Percentiles rank a stretch among this genome's conserved stretches.
phyloP scores from a whole-genome alignment of 345 rosid species.

The Acer negundo region DNA sequence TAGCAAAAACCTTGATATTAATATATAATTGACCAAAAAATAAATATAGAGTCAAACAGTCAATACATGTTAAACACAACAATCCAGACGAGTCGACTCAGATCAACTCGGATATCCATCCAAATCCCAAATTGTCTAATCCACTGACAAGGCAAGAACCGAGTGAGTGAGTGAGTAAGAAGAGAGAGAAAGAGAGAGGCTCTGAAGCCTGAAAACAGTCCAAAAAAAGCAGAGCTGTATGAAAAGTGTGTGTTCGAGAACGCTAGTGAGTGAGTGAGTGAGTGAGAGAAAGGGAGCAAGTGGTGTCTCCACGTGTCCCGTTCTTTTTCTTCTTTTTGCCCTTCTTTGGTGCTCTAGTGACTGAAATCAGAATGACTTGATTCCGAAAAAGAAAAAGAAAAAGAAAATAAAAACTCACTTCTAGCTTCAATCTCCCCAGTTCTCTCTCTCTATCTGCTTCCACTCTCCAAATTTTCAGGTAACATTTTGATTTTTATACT shows the following conservation, averaged over 20 bases:
- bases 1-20: too few species aligned
- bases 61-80: neutral
- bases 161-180: too few species aligned
- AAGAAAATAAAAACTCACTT: neutral
- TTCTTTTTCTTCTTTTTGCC: neutral
- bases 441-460: neutral
- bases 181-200: neutral
- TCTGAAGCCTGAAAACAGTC: slow-evolving; percentile 9
- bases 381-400: neutral
- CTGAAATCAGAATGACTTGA: slow-evolving; percentile 1
- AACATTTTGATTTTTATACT: neutral
- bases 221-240: slow-evolving; percentile 5
- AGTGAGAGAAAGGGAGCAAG: neutral
- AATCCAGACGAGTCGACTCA: slow-evolving; percentile 19
- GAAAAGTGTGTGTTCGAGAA: slow-evolving; percentile 1
- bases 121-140: neutral
- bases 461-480: slow-evolving; percentile 10
- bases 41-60: neutral
- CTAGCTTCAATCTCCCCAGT: neutral
- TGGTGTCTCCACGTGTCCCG: slow-evolving; percentile 25
- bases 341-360: neutral
- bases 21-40: neutral
- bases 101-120: neutral
- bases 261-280: slow-evolving; percentile 1
- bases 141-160: slow-evolving; percentile 1